These are phyloP conservation scores for Kitagawia praeruptora DNA, from an alignment of 129 eudicot species.

Conservation along the genomic window DNA sequence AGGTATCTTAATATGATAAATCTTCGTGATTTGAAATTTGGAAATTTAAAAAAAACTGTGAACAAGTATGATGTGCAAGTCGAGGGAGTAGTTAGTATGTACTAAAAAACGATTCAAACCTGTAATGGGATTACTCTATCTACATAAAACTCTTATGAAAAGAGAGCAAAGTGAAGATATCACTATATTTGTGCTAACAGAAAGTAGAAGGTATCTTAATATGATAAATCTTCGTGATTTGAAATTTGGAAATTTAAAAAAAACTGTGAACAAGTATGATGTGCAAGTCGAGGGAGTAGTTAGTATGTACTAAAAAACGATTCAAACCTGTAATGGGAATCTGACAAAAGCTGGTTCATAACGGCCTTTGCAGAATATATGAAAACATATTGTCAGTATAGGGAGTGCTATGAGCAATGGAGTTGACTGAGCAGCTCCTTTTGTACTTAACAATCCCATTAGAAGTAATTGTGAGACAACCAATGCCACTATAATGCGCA, in stretches of 20 bases:
- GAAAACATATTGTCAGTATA: not conserved
- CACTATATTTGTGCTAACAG: not conserved
- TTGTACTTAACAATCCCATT: not conserved
- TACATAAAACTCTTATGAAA: not conserved
- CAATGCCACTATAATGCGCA: not conserved
- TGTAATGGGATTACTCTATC: too few species aligned
- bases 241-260: not conserved
- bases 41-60: not conserved
- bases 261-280: not conserved
- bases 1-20: not conserved
- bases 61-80: not conserved
- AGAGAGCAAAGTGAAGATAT: not conserved
- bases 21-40: not conserved
- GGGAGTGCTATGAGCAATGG: constrained; percentile 5
- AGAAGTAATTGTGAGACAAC: not conserved
- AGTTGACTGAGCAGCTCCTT: not conserved
- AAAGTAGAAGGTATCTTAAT: not conserved
- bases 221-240: not conserved
- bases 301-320: not conserved
- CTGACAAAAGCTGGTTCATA: constrained; percentile 3
- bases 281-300: not conserved
- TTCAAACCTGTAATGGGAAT: constrained; percentile 6
- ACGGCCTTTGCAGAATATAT: constrained; percentile 9
- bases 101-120: not conserved
- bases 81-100: not conserved